These are phyloP conservation scores for Aspergillus sojae DNA, from an alignment of 2,329 filamentous ascomycete species.

Conservation along the genomic window DNA sequence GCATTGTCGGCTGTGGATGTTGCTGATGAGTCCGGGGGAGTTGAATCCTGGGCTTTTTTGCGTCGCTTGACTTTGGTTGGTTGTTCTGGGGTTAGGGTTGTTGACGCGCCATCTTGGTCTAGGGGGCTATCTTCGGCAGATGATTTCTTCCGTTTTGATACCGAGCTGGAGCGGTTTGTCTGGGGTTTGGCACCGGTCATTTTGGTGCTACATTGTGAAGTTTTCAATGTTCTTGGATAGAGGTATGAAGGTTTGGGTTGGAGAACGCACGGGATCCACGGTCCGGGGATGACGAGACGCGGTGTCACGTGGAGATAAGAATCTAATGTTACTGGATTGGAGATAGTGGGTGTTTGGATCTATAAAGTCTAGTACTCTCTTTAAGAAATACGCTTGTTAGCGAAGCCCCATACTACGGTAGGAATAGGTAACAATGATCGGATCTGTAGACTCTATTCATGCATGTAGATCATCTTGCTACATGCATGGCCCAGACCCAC, in stretches of 20 bases:
- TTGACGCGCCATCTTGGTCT: not conserved
- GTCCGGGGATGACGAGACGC: conserved; percentile 15
- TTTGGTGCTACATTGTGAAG: conserved; percentile 6
- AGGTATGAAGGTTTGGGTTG: not conserved
- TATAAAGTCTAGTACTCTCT: too few relatives aligned
- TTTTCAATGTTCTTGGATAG: not conserved
- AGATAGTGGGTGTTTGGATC: not conserved
- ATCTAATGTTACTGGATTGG: conserved; percentile 9
- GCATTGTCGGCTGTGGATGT: not conserved
- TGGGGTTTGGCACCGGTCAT: conserved; percentile 7
- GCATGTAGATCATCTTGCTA: not conserved
- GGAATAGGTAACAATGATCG: too few relatives aligned
- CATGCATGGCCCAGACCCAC: not conserved
- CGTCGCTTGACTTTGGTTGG: not conserved
- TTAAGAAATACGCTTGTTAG: too few relatives aligned
- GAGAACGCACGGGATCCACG: not conserved
- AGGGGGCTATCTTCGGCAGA: not conserved
- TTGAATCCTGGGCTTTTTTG: not conserved
- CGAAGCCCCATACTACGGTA: too few relatives aligned
- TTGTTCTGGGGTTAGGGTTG: not conserved
- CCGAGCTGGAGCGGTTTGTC: not conserved
- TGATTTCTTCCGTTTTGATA: conserved; percentile 2
- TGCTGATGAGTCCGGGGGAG: not conserved
- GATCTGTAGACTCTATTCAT: not conserved
- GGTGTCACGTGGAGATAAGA: conserved; percentile 23